Percentiles rank a stretch among this genome's conserved stretches.
Evolutionary conservation across 2,329 filamentous ascomycete genomes (phyloP).

Genomic region (Trichoderma sp.): DNA sequence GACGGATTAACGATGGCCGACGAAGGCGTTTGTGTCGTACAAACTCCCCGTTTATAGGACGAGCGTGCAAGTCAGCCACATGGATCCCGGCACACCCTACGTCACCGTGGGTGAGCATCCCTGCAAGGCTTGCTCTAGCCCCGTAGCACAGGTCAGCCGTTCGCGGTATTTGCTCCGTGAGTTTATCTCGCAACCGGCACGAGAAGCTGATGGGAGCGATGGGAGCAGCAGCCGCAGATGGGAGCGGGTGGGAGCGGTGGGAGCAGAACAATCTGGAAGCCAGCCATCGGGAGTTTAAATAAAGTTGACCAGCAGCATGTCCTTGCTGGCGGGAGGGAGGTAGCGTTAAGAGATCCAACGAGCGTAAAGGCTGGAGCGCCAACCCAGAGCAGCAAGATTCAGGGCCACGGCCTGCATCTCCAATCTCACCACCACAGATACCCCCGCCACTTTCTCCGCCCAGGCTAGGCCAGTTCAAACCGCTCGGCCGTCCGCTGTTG

Average conservation of each 20-base stretch:
- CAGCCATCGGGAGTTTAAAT: constrained; percentile 14
- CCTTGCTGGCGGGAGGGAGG: constrained; percentile 24
- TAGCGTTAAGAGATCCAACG: constrained; percentile 24
- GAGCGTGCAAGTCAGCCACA: constrained; percentile 23
- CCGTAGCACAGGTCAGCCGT: constrained; percentile 13
- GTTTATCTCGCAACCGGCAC: constrained; percentile 1
- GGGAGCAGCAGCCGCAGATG: not conserved
- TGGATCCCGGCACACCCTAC: constrained; percentile 25
- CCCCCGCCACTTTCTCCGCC: constrained; percentile 22
- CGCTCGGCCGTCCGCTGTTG: not conserved
- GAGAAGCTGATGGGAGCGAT: constrained; percentile 1
- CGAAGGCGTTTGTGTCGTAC: constrained; percentile 17
- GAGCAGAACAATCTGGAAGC: constrained; percentile 2
- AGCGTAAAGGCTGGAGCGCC: constrained; percentile 25
- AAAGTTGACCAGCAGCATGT: constrained; percentile 24
- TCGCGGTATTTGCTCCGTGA: constrained; percentile 22
- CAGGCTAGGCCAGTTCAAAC: constrained; percentile 7
- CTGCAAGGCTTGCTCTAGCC: constrained; percentile 15
- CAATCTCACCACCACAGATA: constrained; percentile 14
- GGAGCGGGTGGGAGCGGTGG: not conserved
- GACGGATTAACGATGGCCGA: constrained; percentile 20
- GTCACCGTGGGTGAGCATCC: constrained; percentile 28
- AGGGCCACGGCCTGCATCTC: constrained; percentile 20
- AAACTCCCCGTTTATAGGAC: constrained; percentile 24
- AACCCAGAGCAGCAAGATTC: constrained; percentile 26